Conservation (phyloP, 75 land plant genomes). For the Cupressus sempervirens region DNA sequence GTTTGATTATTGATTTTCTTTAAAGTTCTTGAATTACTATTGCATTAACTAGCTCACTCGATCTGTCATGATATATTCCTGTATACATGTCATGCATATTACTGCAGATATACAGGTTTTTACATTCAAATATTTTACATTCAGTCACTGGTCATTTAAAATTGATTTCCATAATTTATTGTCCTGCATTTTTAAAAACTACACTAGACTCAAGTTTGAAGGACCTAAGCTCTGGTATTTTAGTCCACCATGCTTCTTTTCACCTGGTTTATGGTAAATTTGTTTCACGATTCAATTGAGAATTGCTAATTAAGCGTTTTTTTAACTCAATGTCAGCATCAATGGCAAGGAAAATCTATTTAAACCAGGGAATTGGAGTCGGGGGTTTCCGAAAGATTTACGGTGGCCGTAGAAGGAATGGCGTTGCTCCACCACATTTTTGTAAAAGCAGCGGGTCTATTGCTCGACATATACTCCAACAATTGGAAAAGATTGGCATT, state of each 20-base stretch:
- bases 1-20: no score
- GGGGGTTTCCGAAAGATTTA: constrained; percentile 81
- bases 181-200: not conserved
- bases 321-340: constrained; percentile 41
- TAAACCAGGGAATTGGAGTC: constrained; percentile 80
- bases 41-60: no score
- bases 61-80: no score
- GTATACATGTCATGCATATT: not conserved
- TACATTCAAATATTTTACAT: not conserved
- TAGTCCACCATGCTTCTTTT: not conserved
- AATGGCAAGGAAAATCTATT: constrained; percentile 89
- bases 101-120: no score
- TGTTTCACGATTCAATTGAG: not conserved
- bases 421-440: constrained; percentile 76
- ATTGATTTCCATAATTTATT: not conserved
- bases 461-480: no score
- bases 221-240: not conserved
- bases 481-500: no score
- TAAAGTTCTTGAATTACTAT: no score
- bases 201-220: not conserved
- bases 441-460: constrained; percentile 46
- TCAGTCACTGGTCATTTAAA: not conserved
- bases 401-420: constrained; percentile 83
- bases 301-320: not conserved
- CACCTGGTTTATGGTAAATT: not conserved